Conservation (phyloP, 2,329 filamentous ascomycete genomes). For the Arthrobotrys sinensis region DNA sequence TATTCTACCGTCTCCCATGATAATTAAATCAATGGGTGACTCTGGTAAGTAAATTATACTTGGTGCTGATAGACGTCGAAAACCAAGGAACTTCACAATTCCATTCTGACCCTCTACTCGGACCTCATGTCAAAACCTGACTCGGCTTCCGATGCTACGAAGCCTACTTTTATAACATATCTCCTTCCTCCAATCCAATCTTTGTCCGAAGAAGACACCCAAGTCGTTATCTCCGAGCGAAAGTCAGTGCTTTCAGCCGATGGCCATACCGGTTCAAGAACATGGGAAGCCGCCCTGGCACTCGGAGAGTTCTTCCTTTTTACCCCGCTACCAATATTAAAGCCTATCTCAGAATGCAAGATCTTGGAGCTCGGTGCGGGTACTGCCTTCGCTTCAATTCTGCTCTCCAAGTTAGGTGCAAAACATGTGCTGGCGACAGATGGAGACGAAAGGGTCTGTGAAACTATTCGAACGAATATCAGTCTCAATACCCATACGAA, state of each 20-base stretch:
- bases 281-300: constrained; percentile 85
- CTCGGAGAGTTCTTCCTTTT: constrained; percentile 78
- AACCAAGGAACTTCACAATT: constrained; percentile 62
- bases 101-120: constrained; percentile 62
- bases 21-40: background rate
- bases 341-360: constrained; percentile 64
- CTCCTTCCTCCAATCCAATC: constrained; percentile 49
- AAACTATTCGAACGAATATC: constrained; percentile 77
- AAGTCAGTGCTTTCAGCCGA: constrained; percentile 75
- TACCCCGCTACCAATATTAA: constrained; percentile 60
- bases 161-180: constrained; percentile 62
- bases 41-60: constrained; percentile 5
- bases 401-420: constrained; percentile 79
- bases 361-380: constrained; percentile 82
- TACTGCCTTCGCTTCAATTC: constrained; percentile 81
- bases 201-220: constrained; percentile 69
- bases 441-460: constrained; percentile 80
- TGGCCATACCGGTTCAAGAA: constrained; percentile 82
- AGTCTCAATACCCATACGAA: constrained; percentile 74
- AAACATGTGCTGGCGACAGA: constrained; percentile 78
- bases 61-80: background rate
- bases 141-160: constrained; percentile 43
- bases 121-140: constrained; percentile 50
- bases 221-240: constrained; percentile 77
- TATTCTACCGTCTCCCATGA: background rate